Evolutionary conservation across 805 yeast genomes (phyloP), one percentile per base, ranked within the genome.

Genomic region (Deakozyma indianensis): DNA sequence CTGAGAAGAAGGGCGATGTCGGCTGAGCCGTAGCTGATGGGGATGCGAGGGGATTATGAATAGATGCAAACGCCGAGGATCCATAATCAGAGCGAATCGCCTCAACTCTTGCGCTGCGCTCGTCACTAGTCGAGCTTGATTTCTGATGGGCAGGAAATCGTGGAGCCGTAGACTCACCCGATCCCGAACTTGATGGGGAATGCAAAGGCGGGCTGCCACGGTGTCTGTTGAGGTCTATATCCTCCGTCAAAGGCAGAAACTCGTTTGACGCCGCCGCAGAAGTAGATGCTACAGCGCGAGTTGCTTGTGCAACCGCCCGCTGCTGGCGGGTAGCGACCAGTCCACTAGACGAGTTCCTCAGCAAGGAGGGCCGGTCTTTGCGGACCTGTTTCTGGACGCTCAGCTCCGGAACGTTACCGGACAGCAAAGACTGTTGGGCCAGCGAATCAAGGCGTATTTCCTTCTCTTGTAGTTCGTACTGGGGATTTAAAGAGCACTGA

Each of bases 401-500:
- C 14, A 40, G 43, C 18, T 20, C 35, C n/a, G 16, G 18, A 4
- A 28, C n/a, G 25, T 21, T 11, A 23, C 18, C 29, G 43, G 18
- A 7, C 11, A 32, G 22, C 14, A 20, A 22, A 20, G 23, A 18
- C 22, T 23, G 46, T 22, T 44, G 45, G 14, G 55, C 54, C 45
- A 49, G 44, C n/a, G 40, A 22, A 23, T 52, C 56, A 25, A 49
- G 43, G 4, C 55, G 45, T 14, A 45, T 21, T 16, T 40, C 54
- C 29, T 48, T 48, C 42, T 47, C 55, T 14, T 45, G 47, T 22
- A 49, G 51, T 43, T 48, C 45, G 23, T 44, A 43, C n/a, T 50
- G 52, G 11, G 58, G 57, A 23, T 55, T 58, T 45, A 55, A 46
- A 43, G 57, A 50, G 51, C 65, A 61, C 45, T 53, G 42, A 23